A percentile compares a stretch with the other conserved stretches of the same genome.
These are phyloP conservation scores for Irpex lacteus DNA, from an alignment of 1,284 basidiomycete species.

Conservation along the genomic window DNA sequence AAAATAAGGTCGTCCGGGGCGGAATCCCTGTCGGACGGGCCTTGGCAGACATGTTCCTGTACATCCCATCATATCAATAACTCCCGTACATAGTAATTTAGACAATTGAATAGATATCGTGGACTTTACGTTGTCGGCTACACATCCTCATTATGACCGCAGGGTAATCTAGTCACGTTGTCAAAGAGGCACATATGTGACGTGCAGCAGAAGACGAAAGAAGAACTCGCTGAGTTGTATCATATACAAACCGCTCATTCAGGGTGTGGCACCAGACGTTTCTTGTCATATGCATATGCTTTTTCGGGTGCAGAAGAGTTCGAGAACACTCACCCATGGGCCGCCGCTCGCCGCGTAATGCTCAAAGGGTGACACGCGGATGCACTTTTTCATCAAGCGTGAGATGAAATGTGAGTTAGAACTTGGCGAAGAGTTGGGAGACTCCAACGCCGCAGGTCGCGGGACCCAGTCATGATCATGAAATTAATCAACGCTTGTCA, in stretches of 20 bases:
- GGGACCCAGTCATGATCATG: not conserved
- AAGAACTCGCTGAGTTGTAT: not conserved
- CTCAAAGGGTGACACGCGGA: not conserved
- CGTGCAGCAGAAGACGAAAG: not conserved
- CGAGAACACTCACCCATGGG: not conserved
- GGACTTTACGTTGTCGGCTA: not conserved
- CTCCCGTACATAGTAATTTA: not conserved
- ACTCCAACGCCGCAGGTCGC: not conserved
- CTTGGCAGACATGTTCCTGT: not conserved
- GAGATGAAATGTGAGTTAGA: not conserved
- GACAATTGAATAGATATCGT: not conserved
- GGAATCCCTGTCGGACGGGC: not conserved
- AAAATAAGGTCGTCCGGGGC: too few species aligned
- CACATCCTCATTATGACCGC: not conserved
- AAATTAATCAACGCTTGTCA: conserved; percentile 56
- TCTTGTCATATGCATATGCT: not conserved
- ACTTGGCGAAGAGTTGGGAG: not conserved
- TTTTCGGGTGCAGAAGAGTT: not conserved
- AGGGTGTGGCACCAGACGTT: not conserved
- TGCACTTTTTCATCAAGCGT: not conserved
- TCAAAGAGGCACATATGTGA: not conserved
- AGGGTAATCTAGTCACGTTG: not conserved
- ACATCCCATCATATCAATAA: not conserved
- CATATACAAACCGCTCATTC: not conserved
- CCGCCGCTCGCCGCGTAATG: not conserved